Conservation (phyloP, 1,284 basidiomycete species). For the Apiotrichum akiyoshidainum region DNA sequence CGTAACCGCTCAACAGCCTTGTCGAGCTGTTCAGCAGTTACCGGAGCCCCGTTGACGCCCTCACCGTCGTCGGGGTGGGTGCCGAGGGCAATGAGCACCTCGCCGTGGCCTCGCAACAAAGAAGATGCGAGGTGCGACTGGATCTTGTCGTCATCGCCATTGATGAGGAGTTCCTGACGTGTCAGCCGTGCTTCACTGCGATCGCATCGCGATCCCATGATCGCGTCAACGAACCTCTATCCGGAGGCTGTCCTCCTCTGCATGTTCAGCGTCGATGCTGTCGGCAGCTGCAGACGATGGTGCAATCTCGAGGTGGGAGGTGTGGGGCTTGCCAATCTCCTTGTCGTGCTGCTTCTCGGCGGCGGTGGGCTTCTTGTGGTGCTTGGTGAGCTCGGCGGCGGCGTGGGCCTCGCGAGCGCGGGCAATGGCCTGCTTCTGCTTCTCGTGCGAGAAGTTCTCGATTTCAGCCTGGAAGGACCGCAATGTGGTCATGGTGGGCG, state of each 20-base stretch:
- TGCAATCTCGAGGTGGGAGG: neutral
- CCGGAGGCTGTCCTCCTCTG: constrained; percentile 29
- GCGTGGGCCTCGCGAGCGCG: constrained; percentile 41
- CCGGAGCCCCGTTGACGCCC: constrained; percentile 8
- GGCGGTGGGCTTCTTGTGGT: constrained; percentile 22
- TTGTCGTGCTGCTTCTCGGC: constrained; percentile 20
- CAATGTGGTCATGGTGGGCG: constrained; percentile 42
- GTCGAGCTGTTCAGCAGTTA: constrained; percentile 27
- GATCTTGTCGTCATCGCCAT: constrained; percentile 32
- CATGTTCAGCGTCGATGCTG: constrained; percentile 18
- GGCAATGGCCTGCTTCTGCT: constrained; percentile 38
- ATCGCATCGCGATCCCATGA: neutral
- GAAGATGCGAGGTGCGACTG: constrained; percentile 35
- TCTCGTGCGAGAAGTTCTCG: constrained; percentile 44
- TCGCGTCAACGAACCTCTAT: constrained; percentile 33
- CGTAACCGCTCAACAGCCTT: constrained; percentile 29
- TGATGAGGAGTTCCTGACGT: constrained; percentile 33
- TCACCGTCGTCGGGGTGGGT: constrained; percentile 31
- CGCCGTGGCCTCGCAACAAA: constrained; percentile 44
- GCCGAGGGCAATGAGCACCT: constrained; percentile 42
- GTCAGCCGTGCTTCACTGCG: neutral
- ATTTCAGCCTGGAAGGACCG: constrained; percentile 51
- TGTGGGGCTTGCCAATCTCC: constrained; percentile 5
- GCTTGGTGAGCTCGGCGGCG: constrained; percentile 41
- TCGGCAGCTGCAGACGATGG: neutral